These are phyloP conservation scores for Hypoxylon rickii DNA, from an alignment of 495 filamentous ascomycete genomes.

Conservation along the genomic window DNA sequence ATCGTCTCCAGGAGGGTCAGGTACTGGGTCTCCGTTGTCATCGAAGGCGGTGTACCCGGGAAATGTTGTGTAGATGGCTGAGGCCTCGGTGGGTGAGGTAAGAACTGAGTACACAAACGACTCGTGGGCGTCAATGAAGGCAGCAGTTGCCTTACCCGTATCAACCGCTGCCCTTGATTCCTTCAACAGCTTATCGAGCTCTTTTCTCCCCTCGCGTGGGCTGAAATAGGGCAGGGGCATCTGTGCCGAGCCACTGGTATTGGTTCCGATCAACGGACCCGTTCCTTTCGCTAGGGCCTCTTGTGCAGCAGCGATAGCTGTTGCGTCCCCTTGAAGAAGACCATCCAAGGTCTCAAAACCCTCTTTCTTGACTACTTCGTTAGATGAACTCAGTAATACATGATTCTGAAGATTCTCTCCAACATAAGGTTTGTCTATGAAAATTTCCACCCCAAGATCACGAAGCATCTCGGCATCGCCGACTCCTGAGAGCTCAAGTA, in stretches of 20 bases:
- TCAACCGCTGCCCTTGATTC: not conserved
- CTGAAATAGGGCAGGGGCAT: conserved; percentile 44
- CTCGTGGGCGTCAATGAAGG: conserved; percentile 55
- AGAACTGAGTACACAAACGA: conserved; percentile 71
- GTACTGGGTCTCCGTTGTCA: not conserved
- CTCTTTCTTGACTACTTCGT: conserved; percentile 35
- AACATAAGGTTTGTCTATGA: conserved; percentile 51
- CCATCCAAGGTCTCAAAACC: conserved; percentile 79
- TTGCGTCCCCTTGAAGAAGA: conserved; percentile 63
- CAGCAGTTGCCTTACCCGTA: not conserved
- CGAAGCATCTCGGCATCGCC: conserved; percentile 50
- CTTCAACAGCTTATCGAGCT: conserved; percentile 1
- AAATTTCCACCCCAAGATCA: conserved; percentile 49
- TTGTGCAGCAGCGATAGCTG: conserved; percentile 53
- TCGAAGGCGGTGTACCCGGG: conserved; percentile 1
- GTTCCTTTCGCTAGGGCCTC: conserved; percentile 9
- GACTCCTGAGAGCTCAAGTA: conserved; percentile 63
- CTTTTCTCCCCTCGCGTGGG: not conserved
- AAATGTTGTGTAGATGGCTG: conserved; percentile 31
- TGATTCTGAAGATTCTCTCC: conserved; percentile 54
- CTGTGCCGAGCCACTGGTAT: conserved; percentile 77
- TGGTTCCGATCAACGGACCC: conserved; percentile 56
- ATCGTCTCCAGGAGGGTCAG: conserved; percentile 3
- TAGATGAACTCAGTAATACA: conserved; percentile 2
- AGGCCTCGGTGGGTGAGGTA: conserved; percentile 63